Percentiles rank a stretch among this genome's conserved stretches.
Conservation (phyloP, 192 early-diverging fungal species). For the Podila epigama region DNA sequence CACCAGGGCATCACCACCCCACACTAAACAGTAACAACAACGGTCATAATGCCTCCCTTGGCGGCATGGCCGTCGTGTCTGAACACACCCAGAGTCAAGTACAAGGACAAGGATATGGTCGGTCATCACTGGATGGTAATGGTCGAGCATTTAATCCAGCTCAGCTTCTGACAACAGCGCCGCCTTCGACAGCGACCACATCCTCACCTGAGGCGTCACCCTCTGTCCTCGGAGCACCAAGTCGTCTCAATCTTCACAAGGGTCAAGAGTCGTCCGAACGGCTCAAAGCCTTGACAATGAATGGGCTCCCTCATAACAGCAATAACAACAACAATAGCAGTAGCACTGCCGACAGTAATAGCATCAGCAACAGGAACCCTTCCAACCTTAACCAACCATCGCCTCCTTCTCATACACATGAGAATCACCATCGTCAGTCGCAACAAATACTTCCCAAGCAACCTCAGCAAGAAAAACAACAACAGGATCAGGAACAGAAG, state of each 20-base stretch:
- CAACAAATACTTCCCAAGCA: not conserved
- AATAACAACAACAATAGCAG: no score
- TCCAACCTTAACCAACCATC: constrained; percentile 29
- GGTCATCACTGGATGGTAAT: no score
- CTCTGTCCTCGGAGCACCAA: not conserved
- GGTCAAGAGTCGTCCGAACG: not conserved
- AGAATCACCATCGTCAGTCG: constrained; percentile 16
- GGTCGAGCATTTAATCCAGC: not conserved
- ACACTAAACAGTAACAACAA: not conserved
- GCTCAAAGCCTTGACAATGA: not conserved
- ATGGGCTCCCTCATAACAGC: not conserved
- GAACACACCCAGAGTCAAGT: no score
- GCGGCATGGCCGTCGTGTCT: no score
- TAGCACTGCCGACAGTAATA: no score
- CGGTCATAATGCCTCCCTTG: no score
- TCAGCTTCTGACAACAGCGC: not conserved
- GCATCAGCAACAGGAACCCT: not conserved
- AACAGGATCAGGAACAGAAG: not conserved
- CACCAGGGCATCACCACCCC: not conserved
- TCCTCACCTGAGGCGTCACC: not conserved
- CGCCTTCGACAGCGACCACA: not conserved
- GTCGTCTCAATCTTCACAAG: not conserved
- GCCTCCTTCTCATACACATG: constrained; percentile 24
- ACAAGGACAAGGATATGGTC: not conserved
- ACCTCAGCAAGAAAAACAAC: not conserved